Evolutionary conservation across 2,329 filamentous ascomycete species (phyloP).

Genomic region (Nemania abortiva): DNA sequence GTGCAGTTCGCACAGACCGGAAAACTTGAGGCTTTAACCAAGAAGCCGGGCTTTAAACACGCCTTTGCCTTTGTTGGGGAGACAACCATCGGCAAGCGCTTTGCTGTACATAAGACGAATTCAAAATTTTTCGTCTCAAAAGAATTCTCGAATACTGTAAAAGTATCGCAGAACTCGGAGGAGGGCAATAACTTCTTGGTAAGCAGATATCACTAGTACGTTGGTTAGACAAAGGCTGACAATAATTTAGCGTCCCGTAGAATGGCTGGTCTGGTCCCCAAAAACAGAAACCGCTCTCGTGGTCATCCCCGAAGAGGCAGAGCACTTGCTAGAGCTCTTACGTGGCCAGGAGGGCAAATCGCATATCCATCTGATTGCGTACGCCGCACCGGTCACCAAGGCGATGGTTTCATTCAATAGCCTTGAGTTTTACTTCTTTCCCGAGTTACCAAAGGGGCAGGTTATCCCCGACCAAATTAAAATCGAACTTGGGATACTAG

Average conservation of each 20-base stretch:
- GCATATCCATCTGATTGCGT: conserved; percentile 64
- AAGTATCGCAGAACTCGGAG: conserved; percentile 28
- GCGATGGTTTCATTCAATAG: conserved; percentile 70
- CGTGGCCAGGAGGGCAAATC: conserved; percentile 31
- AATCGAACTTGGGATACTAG: conserved; percentile 70
- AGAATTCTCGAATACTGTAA: conserved; percentile 64
- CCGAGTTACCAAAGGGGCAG: conserved; percentile 56
- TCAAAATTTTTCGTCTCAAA: conserved; percentile 55
- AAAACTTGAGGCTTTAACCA: conserved; percentile 42
- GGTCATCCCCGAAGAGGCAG: conserved; percentile 73
- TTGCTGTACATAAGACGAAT: conserved; percentile 44
- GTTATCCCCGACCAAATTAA: conserved; percentile 64
- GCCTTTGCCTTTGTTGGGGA: conserved; percentile 58
- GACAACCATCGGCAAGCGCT: conserved; percentile 53
- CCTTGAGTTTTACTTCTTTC: conserved; percentile 66
- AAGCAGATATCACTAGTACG: not conserved
- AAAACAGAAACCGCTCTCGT: conserved; percentile 63
- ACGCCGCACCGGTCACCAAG: conserved; percentile 71
- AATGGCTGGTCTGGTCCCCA: conserved; percentile 71
- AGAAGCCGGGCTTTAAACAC: conserved; percentile 54
- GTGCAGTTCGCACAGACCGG: conserved; percentile 61
- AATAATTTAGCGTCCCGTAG: conserved; percentile 59
- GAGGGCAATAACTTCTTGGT: conserved; percentile 51
- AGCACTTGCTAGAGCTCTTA: conserved; percentile 63
- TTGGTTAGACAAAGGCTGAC: conserved; percentile 26